Percentiles rank a stretch among this genome's conserved stretches.
phyloP scores from a whole-genome alignment of 148 eudicot species.

The Dianthus caryophyllus region DNA sequence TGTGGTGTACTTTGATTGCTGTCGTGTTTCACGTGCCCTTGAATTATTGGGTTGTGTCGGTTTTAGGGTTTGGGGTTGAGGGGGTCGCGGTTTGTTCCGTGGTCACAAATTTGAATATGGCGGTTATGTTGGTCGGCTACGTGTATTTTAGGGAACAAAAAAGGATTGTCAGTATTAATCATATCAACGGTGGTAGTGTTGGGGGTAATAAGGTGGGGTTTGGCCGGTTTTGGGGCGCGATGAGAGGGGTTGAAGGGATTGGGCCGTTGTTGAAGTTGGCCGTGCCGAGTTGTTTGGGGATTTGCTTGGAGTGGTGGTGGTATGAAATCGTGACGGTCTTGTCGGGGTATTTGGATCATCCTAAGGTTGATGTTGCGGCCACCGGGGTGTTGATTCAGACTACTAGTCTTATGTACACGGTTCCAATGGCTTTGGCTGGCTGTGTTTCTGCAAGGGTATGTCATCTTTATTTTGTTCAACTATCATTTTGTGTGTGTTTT shows the following conservation, averaged over 20 bases:
- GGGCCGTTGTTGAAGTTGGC: constrained; percentile 55
- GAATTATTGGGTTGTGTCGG: constrained; percentile 53
- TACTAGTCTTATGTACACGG: constrained; percentile 81
- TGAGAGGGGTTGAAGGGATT: constrained; percentile 31
- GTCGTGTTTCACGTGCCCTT: constrained; percentile 74
- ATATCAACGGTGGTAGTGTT: not conserved
- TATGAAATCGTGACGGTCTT: constrained; percentile 86
- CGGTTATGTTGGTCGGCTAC: constrained; percentile 58
- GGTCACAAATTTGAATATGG: constrained; percentile 71
- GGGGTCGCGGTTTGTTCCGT: constrained; percentile 84
- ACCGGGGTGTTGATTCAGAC: constrained; percentile 86
- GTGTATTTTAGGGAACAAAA: constrained; percentile 43
- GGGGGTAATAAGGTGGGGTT: constrained; percentile 29
- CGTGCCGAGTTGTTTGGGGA: constrained; percentile 71
- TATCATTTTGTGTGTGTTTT: not conserved
- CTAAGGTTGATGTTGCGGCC: constrained; percentile 71
- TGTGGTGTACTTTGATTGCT: constrained; percentile 73
- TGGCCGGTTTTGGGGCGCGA: constrained; percentile 24
- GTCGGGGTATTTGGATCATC: constrained; percentile 67
- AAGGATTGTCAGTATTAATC: not conserved
- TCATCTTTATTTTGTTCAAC: not conserved
- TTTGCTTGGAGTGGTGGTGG: constrained; percentile 99
- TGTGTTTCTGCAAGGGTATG: constrained; percentile 88
- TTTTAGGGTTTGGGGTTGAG: constrained; percentile 44
- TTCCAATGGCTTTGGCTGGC: constrained; percentile 91